phyloP scores from a whole-genome alignment of 2,329 filamentous ascomycete genomes.

The Xylaria sp. region DNA sequence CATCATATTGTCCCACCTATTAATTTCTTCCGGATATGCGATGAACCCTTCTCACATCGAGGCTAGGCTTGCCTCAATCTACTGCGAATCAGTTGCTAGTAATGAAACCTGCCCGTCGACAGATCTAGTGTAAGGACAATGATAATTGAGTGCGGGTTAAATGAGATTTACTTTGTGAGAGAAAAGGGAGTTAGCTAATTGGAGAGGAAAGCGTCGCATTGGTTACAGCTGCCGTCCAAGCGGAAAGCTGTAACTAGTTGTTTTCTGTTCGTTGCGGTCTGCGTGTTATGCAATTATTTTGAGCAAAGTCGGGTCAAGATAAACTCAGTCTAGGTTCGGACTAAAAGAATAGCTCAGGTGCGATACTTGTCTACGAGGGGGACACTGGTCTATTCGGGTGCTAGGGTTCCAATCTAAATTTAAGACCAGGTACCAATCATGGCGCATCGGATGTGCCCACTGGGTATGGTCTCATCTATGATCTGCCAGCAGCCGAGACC shows the following conservation, averaged over 20 bases:
- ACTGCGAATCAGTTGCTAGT: not conserved
- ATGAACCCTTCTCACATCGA: not conserved
- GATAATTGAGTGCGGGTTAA: too few species aligned
- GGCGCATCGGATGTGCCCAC: conserved; percentile 17
- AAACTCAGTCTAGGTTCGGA: not conserved
- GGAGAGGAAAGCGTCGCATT: too few species aligned
- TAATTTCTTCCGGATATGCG: not conserved
- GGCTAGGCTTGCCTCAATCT: not conserved
- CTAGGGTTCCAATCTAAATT: not conserved
- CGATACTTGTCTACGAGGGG: not conserved
- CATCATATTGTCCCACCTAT: not conserved
- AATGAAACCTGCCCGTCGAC: too few species aligned
- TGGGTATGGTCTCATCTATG: conserved; percentile 13
- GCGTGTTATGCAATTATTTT: too few species aligned
- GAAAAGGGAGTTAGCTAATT: too few species aligned
- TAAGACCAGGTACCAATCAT: conserved; percentile 1
- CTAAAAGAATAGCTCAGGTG: not conserved
- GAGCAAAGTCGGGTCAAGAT: not conserved
- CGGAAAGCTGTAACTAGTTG: too few species aligned
- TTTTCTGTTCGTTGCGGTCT: too few species aligned
- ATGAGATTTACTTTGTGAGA: too few species aligned
- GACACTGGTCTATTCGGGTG: not conserved
- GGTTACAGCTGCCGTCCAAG: too few species aligned
- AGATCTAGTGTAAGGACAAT: too few species aligned
- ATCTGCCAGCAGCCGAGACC: not conserved